These are phyloP conservation scores for Ganoderma lucidum DNA, from an alignment of 1,284 basidiomycete species.

Conservation along the genomic window DNA sequence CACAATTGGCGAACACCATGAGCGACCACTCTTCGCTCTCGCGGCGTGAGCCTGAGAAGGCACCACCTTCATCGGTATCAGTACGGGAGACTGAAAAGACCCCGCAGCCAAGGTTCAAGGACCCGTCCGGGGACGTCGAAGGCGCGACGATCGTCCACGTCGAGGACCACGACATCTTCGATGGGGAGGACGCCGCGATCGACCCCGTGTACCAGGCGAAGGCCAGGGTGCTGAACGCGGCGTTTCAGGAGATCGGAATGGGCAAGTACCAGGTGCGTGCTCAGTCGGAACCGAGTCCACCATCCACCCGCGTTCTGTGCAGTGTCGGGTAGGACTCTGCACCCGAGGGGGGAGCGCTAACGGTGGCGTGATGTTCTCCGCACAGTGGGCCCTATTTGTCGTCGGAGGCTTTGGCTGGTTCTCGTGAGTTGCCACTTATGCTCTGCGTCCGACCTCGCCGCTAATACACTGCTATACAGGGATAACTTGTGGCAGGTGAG, in stretches of 20 bases:
- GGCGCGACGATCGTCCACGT: neutral
- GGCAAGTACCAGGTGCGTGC: constrained; percentile 68
- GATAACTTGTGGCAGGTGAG: constrained; percentile 74
- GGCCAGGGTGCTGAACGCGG: constrained; percentile 67
- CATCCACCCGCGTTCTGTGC: neutral
- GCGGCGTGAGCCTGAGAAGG: constrained; percentile 1
- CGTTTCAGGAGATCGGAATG: constrained; percentile 77
- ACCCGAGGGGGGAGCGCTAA: neutral
- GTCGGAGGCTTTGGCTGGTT: constrained; percentile 76
- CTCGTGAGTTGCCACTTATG: constrained; percentile 53
- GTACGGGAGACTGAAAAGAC: neutral
- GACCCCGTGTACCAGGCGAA: constrained; percentile 75
- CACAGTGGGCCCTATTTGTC: constrained; percentile 59
- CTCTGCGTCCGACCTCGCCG: neutral
- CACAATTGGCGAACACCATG: neutral
- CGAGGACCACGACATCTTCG: constrained; percentile 48
- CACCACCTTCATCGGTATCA: neutral
- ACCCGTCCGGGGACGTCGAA: constrained; percentile 16
- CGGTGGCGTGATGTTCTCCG: neutral
- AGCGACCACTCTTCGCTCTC: neutral
- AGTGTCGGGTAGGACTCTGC: neutral
- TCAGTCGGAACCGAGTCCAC: neutral
- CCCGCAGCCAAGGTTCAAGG: constrained; percentile 5
- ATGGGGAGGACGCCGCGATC: constrained; percentile 49
- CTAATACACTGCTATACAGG: constrained; percentile 36